phyloP scores from a whole-genome alignment of 2,329 filamentous ascomycete species.

The Pyrenochaeta sp. region DNA sequence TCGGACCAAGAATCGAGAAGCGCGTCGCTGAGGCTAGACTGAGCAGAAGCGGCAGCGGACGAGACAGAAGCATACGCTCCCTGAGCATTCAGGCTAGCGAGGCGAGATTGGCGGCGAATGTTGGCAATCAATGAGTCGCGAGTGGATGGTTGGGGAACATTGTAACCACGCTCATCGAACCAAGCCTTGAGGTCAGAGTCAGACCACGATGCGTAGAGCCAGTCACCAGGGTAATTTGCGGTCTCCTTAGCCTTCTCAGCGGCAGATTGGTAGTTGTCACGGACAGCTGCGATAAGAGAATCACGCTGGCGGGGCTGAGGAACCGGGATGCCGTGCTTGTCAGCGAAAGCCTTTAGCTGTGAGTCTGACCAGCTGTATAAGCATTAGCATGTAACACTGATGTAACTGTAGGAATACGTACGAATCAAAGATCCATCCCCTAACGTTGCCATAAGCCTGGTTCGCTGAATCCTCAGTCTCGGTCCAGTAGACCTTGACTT shows the following conservation, averaged over 20 bases:
- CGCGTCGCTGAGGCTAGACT: slow-evolving; percentile 79
- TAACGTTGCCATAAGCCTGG: slow-evolving; percentile 74
- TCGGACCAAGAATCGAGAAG: slow-evolving; percentile 92
- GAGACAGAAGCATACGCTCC: slow-evolving; percentile 58
- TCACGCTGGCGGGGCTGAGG: slow-evolving; percentile 90
- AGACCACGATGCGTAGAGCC: slow-evolving; percentile 91
- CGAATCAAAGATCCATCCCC: slow-evolving; percentile 92
- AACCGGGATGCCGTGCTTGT: slow-evolving; percentile 85
- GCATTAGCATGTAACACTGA: slow-evolving; percentile 45
- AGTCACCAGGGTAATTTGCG: slow-evolving; percentile 87
- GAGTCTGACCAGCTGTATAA: slow-evolving; percentile 85
- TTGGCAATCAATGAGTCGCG: slow-evolving; percentile 89
- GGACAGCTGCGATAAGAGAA: slow-evolving; percentile 77
- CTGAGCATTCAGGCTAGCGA: slow-evolving; percentile 75
- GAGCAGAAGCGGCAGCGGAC: slow-evolving; percentile 64
- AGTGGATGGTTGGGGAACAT: slow-evolving; percentile 81
- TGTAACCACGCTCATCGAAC: slow-evolving; percentile 87
- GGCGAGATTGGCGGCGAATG: slow-evolving; percentile 88
- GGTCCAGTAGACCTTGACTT: slow-evolving; percentile 78
- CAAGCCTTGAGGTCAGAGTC: slow-evolving; percentile 94
- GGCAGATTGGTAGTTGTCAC: slow-evolving; percentile 79
- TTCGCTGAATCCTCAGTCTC: slow-evolving; percentile 81
- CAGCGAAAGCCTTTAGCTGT: slow-evolving; percentile 90
- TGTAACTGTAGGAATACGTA: slow-evolving; percentile 44
- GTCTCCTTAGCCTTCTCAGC: slow-evolving; percentile 82